Evolutionary conservation across 495 filamentous ascomycete genomes (phyloP).

Genomic region (Neurospora cerealis): DNA sequence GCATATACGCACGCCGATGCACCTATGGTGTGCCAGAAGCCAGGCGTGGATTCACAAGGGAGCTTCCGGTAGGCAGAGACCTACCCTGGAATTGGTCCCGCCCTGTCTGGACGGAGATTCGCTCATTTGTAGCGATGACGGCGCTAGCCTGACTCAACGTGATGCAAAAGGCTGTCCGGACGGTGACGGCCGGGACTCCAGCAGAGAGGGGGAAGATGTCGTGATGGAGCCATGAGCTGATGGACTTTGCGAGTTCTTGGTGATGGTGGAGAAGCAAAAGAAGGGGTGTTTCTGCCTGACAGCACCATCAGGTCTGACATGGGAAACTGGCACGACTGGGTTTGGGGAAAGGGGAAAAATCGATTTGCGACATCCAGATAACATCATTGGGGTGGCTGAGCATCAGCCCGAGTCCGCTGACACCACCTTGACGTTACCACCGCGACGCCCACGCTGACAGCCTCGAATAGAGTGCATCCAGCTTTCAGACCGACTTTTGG

Average conservation of each 20-base stretch:
- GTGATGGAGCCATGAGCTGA: not conserved
- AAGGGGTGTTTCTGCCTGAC: not conserved
- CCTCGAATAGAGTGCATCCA: not conserved
- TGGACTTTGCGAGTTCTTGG: not conserved
- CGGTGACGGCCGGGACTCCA: not conserved
- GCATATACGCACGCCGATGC: conserved; percentile 21
- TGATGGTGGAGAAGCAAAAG: not conserved
- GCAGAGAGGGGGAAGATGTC: not conserved
- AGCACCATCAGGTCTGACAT: not conserved
- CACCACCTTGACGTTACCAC: not conserved
- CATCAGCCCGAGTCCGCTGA: not conserved
- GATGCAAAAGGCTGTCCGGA: not conserved
- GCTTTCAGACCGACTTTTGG: not conserved
- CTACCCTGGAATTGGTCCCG: conserved; percentile 6
- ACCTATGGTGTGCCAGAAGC: conserved; percentile 8
- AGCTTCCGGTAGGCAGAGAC: conserved; percentile 16
- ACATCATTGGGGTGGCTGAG: not conserved
- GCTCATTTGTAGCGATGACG: conserved; percentile 12
- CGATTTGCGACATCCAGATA: not conserved
- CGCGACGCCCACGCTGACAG: not conserved
- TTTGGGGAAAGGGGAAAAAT: not conserved
- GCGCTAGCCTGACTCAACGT: conserved; percentile 19
- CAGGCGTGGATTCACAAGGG: conserved; percentile 2
- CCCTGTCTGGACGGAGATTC: conserved; percentile 6
- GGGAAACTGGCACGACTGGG: not conserved